Base-by-base conservation (phyloP, 2,329 filamentous ascomycete species). In the Aspergillus melleus region DNA sequence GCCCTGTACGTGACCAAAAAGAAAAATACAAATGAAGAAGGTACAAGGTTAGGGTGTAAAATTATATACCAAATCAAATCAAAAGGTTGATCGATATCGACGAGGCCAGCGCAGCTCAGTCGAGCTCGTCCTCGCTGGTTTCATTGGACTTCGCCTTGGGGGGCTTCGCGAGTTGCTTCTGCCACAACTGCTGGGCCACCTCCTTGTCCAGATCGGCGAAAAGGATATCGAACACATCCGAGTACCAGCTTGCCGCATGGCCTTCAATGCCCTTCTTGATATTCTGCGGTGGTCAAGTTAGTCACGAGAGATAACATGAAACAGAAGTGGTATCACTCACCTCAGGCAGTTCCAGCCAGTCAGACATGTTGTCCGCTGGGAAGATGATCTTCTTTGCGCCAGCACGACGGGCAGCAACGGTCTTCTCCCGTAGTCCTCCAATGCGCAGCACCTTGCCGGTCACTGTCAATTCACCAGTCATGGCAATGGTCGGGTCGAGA, bases 231-330 rank as follows among this genome's bases (percentile, higher is more conserved):
- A 97, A 98, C 54, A 99, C 91, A 66, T 99, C 92, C 6, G 85
- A 85, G 81, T 98, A 99, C 95, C 95, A 99, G 71, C 86, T 88
- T 19, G 94, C 94, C 0, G 95, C 90, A 67, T 89, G 90, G 70
- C 96, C 95, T 77, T 96, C 89, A 63, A 99, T 91, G 66, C 92
- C 93, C 72, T 96, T 86, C 80, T 98, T 99, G 82, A 99, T 99
- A 74, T 98, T 98, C 95, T 99, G 74, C 58, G 46, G 49, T 24
- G 39, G 22, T 56, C 39, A 22, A n/a, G 62, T 70, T 57, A 72
- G 65, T 46, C 19, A 57, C 20, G 6, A 10, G 19, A 24, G 46
- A 62, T 46, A 62, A 65, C 57, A 54, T 55, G 36, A 22, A 54
- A 55, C 32, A 19, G 44, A 29, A 20, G 44, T 53, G 46, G 30